phyloP scores from a whole-genome alignment of 768 basidiomycete species.

The Podaxis sp. region DNA sequence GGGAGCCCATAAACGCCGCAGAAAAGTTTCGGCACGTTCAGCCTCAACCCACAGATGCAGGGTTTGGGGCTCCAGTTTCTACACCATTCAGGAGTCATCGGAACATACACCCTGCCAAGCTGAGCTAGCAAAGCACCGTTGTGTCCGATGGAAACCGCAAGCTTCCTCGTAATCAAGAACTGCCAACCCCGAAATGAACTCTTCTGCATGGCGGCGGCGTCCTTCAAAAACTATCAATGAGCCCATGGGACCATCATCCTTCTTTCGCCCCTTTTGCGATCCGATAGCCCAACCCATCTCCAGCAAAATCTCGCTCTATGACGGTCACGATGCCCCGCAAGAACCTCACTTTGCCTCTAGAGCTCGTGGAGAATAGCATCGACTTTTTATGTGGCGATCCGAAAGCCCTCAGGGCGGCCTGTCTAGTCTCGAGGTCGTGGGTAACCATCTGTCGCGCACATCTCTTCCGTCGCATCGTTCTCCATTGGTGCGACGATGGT shows the following conservation, averaged over 20 bases:
- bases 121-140: neutral
- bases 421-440: constrained; percentile 8
- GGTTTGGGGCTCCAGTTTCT: neutral
- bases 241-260: neutral
- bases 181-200: constrained; percentile 12
- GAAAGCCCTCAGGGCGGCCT: constrained; percentile 9
- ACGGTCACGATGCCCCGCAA: neutral
- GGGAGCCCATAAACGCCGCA: constrained; percentile 1
- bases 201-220: neutral
- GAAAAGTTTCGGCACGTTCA: neutral
- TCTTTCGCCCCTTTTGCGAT: neutral
- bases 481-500: constrained; percentile 14
- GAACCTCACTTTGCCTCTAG: constrained; percentile 1
- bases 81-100: constrained; percentile 8
- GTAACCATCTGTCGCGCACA: constrained; percentile 9
- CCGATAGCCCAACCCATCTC: neutral
- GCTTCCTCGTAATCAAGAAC: neutral
- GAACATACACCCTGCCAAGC: constrained; percentile 7
- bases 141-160: neutral
- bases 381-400: constrained; percentile 2
- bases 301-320: neutral
- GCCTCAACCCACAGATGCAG: neutral
- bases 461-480: constrained; percentile 12
- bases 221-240: constrained; percentile 13
- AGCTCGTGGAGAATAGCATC: constrained; percentile 10